Conservation (phyloP, 305 asterid species). For the Fraxinus velutina region DNA sequence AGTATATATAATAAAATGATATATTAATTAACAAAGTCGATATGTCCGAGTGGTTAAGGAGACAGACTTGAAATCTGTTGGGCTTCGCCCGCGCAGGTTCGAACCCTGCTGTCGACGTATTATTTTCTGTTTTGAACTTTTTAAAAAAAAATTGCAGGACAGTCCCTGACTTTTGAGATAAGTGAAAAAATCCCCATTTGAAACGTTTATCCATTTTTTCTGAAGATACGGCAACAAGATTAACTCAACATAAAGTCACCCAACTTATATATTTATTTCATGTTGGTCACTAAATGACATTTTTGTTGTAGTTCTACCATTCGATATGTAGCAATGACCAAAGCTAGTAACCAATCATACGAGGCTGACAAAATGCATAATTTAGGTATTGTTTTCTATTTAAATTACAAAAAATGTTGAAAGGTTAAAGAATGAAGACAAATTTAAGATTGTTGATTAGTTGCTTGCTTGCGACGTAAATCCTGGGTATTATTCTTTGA, state of each 20-base stretch:
- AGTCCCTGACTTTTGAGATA: too few species aligned
- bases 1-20: too few species aligned
- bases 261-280: background rate
- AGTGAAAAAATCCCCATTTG: too few species aligned
- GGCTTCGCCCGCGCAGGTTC: conserved; percentile 97
- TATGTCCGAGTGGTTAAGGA: conserved; percentile 99
- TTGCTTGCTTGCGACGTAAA: background rate
- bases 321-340: background rate
- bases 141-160: too few species aligned
- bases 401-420: background rate
- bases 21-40: conserved; percentile 29
- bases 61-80: conserved; percentile 96
- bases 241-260: background rate
- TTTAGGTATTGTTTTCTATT: background rate
- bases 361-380: background rate
- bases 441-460: background rate
- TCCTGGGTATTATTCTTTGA: too few species aligned
- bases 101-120: conserved; percentile 84
- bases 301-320: background rate
- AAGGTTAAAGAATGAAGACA: background rate
- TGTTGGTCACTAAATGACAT: background rate
- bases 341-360: background rate
- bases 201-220: background rate
- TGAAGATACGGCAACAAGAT: background rate
- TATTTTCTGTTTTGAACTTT: too few species aligned